phyloP scores from a whole-genome alignment of 768 basidiomycete genomes.

The Suillus subluteus region DNA sequence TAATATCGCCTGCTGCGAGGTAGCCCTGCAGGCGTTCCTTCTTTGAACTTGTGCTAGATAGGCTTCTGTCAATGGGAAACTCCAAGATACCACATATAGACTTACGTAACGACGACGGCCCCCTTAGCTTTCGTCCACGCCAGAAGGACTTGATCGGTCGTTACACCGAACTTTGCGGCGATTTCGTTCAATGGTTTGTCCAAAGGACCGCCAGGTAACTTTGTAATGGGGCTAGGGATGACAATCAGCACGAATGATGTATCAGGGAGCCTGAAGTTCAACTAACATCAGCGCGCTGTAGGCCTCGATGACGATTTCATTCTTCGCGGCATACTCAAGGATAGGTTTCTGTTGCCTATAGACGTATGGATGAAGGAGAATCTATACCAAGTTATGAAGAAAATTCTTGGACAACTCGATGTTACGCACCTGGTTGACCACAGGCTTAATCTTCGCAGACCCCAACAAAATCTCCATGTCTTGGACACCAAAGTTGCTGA shows the following conservation, averaged over 20 bases:
- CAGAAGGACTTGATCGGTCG: background rate
- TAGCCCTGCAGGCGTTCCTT: slow-evolving; percentile 69
- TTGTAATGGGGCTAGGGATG: slow-evolving; percentile 46
- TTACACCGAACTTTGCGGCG: slow-evolving; percentile 29
- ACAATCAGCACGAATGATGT: background rate
- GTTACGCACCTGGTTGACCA: slow-evolving; percentile 61
- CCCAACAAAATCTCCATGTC: slow-evolving; percentile 58
- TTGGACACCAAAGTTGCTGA: slow-evolving; percentile 65
- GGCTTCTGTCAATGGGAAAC: background rate
- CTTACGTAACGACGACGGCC: slow-evolving; percentile 64
- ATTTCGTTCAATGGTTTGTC: slow-evolving; percentile 61
- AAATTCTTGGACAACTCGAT: slow-evolving; percentile 5
- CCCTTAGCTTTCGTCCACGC: slow-evolving; percentile 56
- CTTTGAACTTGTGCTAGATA: slow-evolving; percentile 63
- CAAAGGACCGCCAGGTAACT: slow-evolving; percentile 61
- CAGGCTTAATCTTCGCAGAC: slow-evolving; percentile 66
- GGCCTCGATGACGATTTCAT: slow-evolving; percentile 71
- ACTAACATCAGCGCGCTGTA: slow-evolving; percentile 47
- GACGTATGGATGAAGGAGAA: slow-evolving; percentile 74
- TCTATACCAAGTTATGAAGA: slow-evolving; percentile 43
- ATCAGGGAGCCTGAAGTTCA: slow-evolving; percentile 45
- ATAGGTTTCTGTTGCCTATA: slow-evolving; percentile 54
- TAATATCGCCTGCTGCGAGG: slow-evolving; percentile 65
- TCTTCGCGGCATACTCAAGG: slow-evolving; percentile 56
- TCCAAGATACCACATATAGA: background rate